A percentile compares a stretch with the other conserved stretches of the same genome.
Evolutionary conservation across 2,329 filamentous ascomycete species (phyloP).

Genomic region (Colletotrichum agaves): DNA sequence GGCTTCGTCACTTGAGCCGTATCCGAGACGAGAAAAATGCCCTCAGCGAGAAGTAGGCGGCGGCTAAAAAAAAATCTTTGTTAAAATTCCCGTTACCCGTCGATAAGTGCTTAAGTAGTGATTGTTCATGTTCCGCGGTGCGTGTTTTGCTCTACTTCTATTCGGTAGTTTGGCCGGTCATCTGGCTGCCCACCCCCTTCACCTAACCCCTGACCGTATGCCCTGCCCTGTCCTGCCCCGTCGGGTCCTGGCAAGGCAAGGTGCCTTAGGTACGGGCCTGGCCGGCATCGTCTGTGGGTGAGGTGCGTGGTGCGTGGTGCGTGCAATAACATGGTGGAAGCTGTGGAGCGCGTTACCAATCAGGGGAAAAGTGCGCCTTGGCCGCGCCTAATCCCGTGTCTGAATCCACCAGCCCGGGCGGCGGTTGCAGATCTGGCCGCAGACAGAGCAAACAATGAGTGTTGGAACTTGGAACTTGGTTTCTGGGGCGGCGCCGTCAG

Average conservation of each 20-base stretch:
- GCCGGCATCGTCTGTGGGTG: constrained; percentile 33
- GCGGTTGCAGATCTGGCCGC: constrained; percentile 39
- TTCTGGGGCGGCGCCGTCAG: not conserved
- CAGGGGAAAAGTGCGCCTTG: constrained; percentile 38
- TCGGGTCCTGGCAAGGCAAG: constrained; percentile 19
- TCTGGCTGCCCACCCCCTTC: not conserved
- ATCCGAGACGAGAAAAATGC: not conserved
- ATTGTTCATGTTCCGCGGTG: too few species aligned
- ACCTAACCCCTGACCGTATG: not conserved
- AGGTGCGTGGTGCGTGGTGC: constrained; percentile 11
- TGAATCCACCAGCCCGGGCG: constrained; percentile 37
- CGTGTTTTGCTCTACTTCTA: not conserved
- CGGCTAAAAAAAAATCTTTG: too few species aligned
- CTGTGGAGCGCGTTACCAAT: constrained; percentile 29
- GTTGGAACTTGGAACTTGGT: not conserved
- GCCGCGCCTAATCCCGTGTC: constrained; percentile 33
- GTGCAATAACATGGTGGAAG: constrained; percentile 31
- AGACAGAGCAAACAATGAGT: constrained; percentile 24
- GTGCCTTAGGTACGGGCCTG: constrained; percentile 35
- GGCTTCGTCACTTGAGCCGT: not conserved
- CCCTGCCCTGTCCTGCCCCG: constrained; percentile 4
- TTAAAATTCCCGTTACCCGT: too few species aligned
- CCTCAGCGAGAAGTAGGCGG: not conserved
- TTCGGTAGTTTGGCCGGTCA: not conserved
- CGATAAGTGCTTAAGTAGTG: too few species aligned